Evolutionary conservation across 805 yeast genomes (phyloP).

Genomic region (Saccharomycopsis capsularis): DNA sequence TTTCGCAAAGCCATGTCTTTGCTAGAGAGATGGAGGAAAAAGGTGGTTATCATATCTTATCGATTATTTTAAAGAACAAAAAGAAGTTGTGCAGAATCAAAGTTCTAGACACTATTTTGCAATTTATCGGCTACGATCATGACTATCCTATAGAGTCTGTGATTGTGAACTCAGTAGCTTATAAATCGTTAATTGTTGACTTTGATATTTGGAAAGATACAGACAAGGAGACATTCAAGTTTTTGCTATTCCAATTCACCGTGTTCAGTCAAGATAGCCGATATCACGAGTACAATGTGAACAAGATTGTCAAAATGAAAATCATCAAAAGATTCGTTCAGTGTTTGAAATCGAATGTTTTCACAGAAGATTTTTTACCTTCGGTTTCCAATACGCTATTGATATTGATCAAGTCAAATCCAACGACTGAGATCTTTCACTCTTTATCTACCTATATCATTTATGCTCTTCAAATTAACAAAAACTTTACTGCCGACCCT

Average conservation of each 20-base stretch:
- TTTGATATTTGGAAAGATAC: constrained; percentile 48
- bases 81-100: constrained; percentile 32
- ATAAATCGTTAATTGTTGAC: constrained; percentile 52
- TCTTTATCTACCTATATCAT: constrained; percentile 45
- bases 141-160: constrained; percentile 47
- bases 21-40: constrained; percentile 51
- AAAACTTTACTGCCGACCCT: constrained; percentile 24
- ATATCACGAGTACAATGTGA: constrained; percentile 42
- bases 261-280: constrained; percentile 49
- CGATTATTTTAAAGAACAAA: constrained; percentile 44
- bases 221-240: constrained; percentile 40
- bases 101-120: constrained; percentile 42
- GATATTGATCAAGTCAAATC: constrained; percentile 38
- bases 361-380: constrained; percentile 33
- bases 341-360: constrained; percentile 27
- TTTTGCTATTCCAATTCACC: constrained; percentile 51
- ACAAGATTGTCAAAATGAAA: constrained; percentile 47
- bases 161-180: constrained; percentile 49
- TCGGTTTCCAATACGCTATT: constrained; percentile 35
- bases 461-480: constrained; percentile 38
- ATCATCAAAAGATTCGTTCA: constrained; percentile 31
- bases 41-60: constrained; percentile 55
- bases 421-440: constrained; percentile 48
- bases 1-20: constrained; percentile 44
- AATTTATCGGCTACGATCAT: constrained; percentile 50